Conservation (phyloP, 805 yeast species). For the Lipomyces anomalus region DNA sequence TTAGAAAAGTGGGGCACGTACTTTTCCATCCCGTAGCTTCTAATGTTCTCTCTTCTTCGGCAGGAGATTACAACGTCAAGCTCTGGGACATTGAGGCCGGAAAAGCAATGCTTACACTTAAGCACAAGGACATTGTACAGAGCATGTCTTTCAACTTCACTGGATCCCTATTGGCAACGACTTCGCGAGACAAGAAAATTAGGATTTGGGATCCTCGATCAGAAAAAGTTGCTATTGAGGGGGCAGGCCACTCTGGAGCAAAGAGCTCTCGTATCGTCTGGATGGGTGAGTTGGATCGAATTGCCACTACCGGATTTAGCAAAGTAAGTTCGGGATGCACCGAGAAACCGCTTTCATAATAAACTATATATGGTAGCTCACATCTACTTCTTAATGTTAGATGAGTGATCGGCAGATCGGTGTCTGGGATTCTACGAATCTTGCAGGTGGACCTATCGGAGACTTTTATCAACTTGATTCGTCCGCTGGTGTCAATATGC, state of each 20-base stretch:
- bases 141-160: conserved; percentile 86
- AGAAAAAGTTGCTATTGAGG: conserved; percentile 72
- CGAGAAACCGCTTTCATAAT: no score
- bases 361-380: no score
- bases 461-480: conserved; percentile 84
- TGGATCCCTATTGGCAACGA: conserved; percentile 81
- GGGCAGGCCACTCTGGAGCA: conserved; percentile 88
- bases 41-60: conserved; percentile 81
- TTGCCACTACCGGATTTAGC: conserved; percentile 93
- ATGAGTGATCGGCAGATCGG: conserved; percentile 93
- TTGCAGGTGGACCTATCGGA: conserved; percentile 78
- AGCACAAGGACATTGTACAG: conserved; percentile 88
- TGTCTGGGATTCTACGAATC: conserved; percentile 77
- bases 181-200: conserved; percentile 82
- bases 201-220: conserved; percentile 87
- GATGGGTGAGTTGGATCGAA: conserved; percentile 80
- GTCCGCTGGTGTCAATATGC: conserved; percentile 90
- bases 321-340: no score
- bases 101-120: conserved; percentile 61
- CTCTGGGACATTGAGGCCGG: conserved; percentile 84
- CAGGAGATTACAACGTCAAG: conserved; percentile 85
- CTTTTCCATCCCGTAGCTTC: conserved; percentile 83
- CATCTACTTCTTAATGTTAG: no score
- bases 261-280: conserved; percentile 83
- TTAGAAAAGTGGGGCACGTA: conserved; percentile 93